A percentile compares a stretch with the other conserved stretches of the same genome.
Evolutionary conservation across 1,284 basidiomycete species (phyloP).

Genomic region (Leucoagaricus sp.): DNA sequence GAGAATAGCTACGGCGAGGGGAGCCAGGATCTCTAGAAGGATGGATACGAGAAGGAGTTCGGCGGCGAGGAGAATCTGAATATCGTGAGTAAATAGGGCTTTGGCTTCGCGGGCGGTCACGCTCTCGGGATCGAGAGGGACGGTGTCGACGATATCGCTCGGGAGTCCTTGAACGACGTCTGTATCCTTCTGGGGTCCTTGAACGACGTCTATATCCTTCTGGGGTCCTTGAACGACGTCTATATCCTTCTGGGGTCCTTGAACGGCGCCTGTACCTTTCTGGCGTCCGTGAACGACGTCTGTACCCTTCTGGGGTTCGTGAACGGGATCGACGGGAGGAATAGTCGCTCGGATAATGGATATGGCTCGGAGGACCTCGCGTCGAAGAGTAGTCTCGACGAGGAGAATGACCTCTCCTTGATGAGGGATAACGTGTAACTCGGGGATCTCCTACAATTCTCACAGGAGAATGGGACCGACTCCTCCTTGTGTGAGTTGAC

Average conservation of each 20-base stretch:
- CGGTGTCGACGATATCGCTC: not conserved
- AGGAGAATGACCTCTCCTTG: constrained; percentile 4
- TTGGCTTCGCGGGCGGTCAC: not conserved
- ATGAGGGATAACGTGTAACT: constrained; percentile 3
- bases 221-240: not conserved
- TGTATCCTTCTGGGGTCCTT: too few species aligned
- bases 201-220: not conserved
- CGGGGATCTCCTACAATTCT: not conserved
- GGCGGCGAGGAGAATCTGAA: constrained; percentile 8
- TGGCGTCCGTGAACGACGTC: not conserved
- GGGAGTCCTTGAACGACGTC: not conserved
- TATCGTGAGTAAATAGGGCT: not conserved
- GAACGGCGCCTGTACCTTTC: not conserved
- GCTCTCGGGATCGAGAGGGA: not conserved
- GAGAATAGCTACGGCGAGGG: constrained; percentile 14
- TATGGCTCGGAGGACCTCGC: not conserved
- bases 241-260: not conserved
- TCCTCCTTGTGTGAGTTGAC: constrained; percentile 3
- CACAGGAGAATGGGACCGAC: constrained; percentile 6
- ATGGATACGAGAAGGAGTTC: not conserved
- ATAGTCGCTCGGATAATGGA: not conserved
- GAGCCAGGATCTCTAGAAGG: constrained; percentile 7
- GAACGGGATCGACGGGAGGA: not conserved
- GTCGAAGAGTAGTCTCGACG: not conserved
- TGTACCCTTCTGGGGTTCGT: not conserved